Base-by-base conservation (phyloP, 352 stramenopile species). In the Pythium vanterpoolii region DNA sequence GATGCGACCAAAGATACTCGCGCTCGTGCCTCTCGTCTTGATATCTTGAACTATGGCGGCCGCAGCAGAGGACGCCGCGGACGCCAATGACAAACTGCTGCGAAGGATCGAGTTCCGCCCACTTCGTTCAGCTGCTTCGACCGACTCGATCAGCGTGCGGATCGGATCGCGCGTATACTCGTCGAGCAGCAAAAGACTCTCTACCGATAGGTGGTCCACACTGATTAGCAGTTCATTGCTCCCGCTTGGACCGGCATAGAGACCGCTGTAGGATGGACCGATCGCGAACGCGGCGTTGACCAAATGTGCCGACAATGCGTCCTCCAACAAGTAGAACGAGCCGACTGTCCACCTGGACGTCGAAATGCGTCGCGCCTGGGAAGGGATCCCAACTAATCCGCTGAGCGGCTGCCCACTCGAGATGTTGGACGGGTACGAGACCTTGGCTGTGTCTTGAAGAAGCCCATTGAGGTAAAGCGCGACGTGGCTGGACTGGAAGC, bases 31-130 rank as follows among this genome's bases (percentile, higher is more conserved):
- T 26, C 69, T 73, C 13, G 65, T 64, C 55, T 87, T 88, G 30
- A 90, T 84, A 52, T 90, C 77, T 28, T 90, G 76, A 30, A 90
- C 76, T 46, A 90, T 86, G 0, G 77, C 79, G 19, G 79, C 79
- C 5, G 79, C 79, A 28, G 82, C 72, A 36, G 74, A 76, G 14
- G 82, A 89, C 11, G 82, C 78, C 23, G 79, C 76, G 0, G 78
- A 87, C 28, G 76, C 74, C 16, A 89, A 56, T 8, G 81, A 83
- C 24, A 89, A 45, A 51, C 77, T 86, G 9, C 74, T 64, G 24
- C 59, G 68, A 18, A 77, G 56, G 36, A 77, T 77, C 24, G 62
- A 87, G 63, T 63, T 90, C 66, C 68, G 72, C 60, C 55, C 69
- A 30, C 48, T 75, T 36, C 75, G 68, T 30, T 88, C 80, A 3